These are phyloP conservation scores for Letharia columbiana DNA, from an alignment of 495 filamentous ascomycete genomes.

Conservation along the genomic window DNA sequence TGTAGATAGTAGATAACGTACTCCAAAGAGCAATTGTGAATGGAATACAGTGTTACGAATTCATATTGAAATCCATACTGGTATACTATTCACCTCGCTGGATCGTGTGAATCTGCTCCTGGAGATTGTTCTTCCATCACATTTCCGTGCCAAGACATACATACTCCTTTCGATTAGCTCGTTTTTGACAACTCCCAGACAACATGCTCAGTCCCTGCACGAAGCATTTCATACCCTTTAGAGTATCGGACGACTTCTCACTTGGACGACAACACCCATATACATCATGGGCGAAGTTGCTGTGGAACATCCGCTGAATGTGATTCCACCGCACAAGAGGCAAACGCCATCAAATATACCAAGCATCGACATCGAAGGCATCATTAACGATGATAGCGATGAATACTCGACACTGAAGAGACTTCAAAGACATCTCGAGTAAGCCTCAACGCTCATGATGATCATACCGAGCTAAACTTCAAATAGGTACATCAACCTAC, in stretches of 20 bases:
- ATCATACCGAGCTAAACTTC: constrained; percentile 28
- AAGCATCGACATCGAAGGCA: constrained; percentile 83
- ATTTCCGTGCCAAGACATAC: not conserved
- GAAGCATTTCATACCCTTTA: not conserved
- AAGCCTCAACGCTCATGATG: constrained; percentile 26
- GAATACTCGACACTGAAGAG: constrained; percentile 94
- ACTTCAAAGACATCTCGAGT: constrained; percentile 92
- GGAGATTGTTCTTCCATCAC: too few species aligned
- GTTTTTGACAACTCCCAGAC: not conserved
- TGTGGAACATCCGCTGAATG: constrained; percentile 70
- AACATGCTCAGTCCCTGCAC: not conserved
- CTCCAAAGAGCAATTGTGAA: not conserved
- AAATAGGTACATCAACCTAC: constrained; percentile 85
- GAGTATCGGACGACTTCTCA: not conserved
- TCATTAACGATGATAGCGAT: constrained; percentile 72
- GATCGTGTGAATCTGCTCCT: too few species aligned
- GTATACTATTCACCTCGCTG: too few species aligned
- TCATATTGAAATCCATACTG: not conserved
- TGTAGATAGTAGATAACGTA: not conserved
- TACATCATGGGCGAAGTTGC: constrained; percentile 66
- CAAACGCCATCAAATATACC: constrained; percentile 70
- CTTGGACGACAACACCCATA: not conserved
- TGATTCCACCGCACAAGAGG: constrained; percentile 66
- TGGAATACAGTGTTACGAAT: not conserved
- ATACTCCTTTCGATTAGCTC: not conserved